Evolutionary conservation across 2,329 filamentous ascomycete genomes (phyloP), one percentile per base, ranked within the genome.

Genomic region (Talaromyces sp.): DNA sequence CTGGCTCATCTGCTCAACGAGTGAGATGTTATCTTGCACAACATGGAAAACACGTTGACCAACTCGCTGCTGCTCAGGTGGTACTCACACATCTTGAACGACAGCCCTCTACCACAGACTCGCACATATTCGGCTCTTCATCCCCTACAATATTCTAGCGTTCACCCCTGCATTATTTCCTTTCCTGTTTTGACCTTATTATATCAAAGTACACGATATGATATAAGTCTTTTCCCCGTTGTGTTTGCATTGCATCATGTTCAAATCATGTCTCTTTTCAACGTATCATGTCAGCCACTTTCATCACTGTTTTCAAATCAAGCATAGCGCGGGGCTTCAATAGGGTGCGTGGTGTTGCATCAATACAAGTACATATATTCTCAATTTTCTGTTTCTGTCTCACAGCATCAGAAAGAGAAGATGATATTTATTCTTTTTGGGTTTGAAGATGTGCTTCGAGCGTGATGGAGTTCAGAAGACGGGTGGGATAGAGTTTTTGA

Each of bases 281-380:
- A 55, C 31, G 14, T 3, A 35, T 56, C 18, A n/a, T 57, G 18
- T 46, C 12, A 37, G n/a, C 21, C 8, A 23, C 23, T 5, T 16
- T 33, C 16, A 23, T 33, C 16, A 7, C n/a, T 31, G 44, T n/a
- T 48, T 62, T 52, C 28, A 6, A 25, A 35, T 40, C 33, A 60
- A 40, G 58, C 58, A 60, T 60, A 60, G 58, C 44, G 58, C 16
- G 58, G 35, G 58, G 33, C 58, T 35, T 11, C 31, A 23, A 40
- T 50, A 52, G 48, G 12, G 48, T 35, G 25, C 18, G 48, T 33
- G 28, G 16, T 33, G 28, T 54, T 33, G 50, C 50, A 54, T 54
- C 16, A 54, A 54, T 37, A 8, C n/a, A 23, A 37, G 16, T 37
- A 28, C n/a, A 35, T 35, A 6, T 54, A 14, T 23, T 5, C 31